phyloP scores from a whole-genome alignment of 169 alveolate species.

The Plasmodium blacklocki region DNA sequence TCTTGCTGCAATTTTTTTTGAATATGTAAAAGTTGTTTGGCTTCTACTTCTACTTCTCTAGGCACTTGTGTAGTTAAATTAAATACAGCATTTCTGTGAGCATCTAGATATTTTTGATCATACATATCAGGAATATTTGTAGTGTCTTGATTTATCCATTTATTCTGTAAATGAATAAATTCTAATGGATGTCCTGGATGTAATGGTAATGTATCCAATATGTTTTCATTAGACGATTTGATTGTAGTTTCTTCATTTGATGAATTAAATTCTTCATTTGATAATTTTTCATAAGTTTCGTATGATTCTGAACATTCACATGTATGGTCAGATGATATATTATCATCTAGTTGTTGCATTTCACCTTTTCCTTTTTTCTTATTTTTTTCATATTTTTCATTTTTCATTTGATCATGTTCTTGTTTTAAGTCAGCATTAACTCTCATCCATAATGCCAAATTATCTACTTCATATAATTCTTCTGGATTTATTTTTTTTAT shows the following conservation, averaged over 20 bases:
- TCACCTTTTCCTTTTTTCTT: too few species aligned
- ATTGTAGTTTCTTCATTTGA: conserved; percentile 51
- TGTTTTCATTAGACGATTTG: conserved; percentile 44
- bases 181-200: conserved; percentile 83
- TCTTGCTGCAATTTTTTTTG: conserved; percentile 14
- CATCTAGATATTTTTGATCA: conserved; percentile 78
- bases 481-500: conserved; percentile 80
- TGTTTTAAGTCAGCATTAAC: conserved; percentile 83
- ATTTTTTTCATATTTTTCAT: too few species aligned
- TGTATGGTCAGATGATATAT: conserved; percentile 18
- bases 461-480: conserved; percentile 80
- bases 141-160: conserved; percentile 81
- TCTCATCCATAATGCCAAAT: conserved; percentile 84
- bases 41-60: conserved; percentile 59
- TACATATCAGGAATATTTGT: conserved; percentile 77
- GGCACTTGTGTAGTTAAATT: conserved; percentile 77
- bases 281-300: conserved; percentile 21
- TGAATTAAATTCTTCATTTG: conserved; percentile 41
- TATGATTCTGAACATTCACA: conserved; percentile 47
- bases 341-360: background rate
- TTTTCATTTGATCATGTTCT: conserved; percentile 73
- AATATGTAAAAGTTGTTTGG: conserved; percentile 16
- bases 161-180: conserved; percentile 79
- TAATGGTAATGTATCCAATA: conserved; percentile 79
- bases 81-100: conserved; percentile 80